Percentiles rank a stretch among this genome's conserved stretches.
Evolutionary conservation across 164 flowering plant species (phyloP).

Genomic region (grape (Vitis vinifera)): ASM3070453v1 NC_081808.1:904501-905000

Average conservation of each 20-base stretch:
- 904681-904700: not conserved
- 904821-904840: not conserved
- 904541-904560: constrained; percentile 2
- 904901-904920: not conserved
- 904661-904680: not conserved
- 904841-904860: not conserved
- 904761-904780: constrained; percentile 12
- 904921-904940: constrained; percentile 1
- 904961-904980: not conserved
- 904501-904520: constrained; percentile 1
- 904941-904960: constrained; percentile 4
- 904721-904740: not conserved
- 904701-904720: not conserved
- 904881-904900: too few relatives aligned
- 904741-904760: constrained; percentile 14
- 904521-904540: constrained; percentile 19
- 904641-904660: not conserved
- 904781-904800: constrained; percentile 15
- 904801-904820: not conserved
- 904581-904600: not conserved
- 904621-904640: not conserved
- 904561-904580: constrained; percentile 11
- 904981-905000: not conserved
- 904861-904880: too few relatives aligned
- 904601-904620: not conserved